These are phyloP conservation scores for Thelephora terrestris DNA, from an alignment of 1,284 basidiomycete genomes.

Conservation along the genomic window DNA sequence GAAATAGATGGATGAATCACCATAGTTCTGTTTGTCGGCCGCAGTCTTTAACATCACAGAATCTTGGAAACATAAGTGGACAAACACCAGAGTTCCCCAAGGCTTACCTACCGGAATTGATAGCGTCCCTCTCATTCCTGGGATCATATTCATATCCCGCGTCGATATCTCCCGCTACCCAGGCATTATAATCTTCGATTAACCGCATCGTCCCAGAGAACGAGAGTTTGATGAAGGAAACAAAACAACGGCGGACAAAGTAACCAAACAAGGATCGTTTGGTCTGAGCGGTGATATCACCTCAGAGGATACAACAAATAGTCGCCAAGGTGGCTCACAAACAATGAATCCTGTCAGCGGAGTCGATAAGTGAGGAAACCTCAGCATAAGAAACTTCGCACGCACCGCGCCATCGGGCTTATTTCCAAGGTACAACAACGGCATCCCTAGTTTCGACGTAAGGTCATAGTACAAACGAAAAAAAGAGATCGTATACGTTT, in stretches of 20 bases:
- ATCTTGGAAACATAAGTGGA: constrained; percentile 21
- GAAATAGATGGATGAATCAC: constrained; percentile 49
- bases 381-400: neutral
- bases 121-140: constrained; percentile 36
- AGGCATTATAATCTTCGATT: constrained; percentile 51
- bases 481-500: neutral
- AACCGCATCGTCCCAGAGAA: constrained; percentile 56
- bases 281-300: constrained; percentile 24
- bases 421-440: neutral
- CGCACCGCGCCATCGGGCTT: neutral
- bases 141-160: constrained; percentile 22
- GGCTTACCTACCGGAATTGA: constrained; percentile 36
- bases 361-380: too few relatives aligned
- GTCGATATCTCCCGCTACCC: constrained; percentile 40
- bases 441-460: neutral
- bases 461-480: neutral
- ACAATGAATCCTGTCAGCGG: too few relatives aligned
- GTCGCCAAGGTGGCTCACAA: neutral
- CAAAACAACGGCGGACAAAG: constrained; percentile 63
- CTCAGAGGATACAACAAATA: too few relatives aligned
- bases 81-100: neutral
- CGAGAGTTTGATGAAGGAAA: constrained; percentile 66
- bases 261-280: constrained; percentile 73
- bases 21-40: constrained; percentile 55
- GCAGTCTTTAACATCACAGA: constrained; percentile 55